These are phyloP conservation scores for Fusarium compactum DNA, from an alignment of 2,329 filamentous ascomycete species.

Conservation along the genomic window DNA sequence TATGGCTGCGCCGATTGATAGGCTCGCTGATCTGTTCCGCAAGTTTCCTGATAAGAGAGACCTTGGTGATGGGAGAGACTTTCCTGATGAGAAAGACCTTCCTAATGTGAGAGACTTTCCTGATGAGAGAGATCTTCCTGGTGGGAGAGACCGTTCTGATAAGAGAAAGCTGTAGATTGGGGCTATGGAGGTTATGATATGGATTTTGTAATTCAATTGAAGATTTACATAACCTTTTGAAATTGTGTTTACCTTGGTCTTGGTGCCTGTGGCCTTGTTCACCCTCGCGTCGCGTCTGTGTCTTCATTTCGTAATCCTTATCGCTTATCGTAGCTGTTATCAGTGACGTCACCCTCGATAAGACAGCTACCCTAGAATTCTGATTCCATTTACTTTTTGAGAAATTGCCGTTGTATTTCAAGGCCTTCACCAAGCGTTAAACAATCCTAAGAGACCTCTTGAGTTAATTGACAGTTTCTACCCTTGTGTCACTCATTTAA, in stretches of 20 bases:
- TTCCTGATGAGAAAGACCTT: too few species aligned
- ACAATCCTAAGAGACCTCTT: too few species aligned
- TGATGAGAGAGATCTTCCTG: too few species aligned
- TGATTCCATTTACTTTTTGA: too few species aligned
- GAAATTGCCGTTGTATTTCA: too few species aligned
- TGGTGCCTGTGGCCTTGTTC: background rate
- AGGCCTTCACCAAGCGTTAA: too few species aligned
- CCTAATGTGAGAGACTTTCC: too few species aligned
- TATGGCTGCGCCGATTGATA: constrained; percentile 68
- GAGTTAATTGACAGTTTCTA: too few species aligned
- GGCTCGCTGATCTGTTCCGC: constrained; percentile 65
- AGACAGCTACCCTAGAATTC: background rate
- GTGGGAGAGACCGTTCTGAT: constrained; percentile 41
- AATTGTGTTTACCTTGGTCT: background rate
- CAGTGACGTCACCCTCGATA: background rate
- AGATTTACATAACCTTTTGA: accelerated
- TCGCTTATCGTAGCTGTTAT: background rate
- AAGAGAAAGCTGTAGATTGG: constrained; percentile 2
- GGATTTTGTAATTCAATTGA: background rate
- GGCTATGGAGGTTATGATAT: too few species aligned
- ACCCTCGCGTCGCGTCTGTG: background rate
- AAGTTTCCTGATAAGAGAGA: constrained; percentile 56
- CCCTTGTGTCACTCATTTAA: too few species aligned
- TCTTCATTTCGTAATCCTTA: background rate
- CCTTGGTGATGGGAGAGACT: too few species aligned